A percentile compares a stretch with the other conserved stretches of the same genome.
Conservation (phyloP, 129 eudicot species). For the Arctium lappa region DNA sequence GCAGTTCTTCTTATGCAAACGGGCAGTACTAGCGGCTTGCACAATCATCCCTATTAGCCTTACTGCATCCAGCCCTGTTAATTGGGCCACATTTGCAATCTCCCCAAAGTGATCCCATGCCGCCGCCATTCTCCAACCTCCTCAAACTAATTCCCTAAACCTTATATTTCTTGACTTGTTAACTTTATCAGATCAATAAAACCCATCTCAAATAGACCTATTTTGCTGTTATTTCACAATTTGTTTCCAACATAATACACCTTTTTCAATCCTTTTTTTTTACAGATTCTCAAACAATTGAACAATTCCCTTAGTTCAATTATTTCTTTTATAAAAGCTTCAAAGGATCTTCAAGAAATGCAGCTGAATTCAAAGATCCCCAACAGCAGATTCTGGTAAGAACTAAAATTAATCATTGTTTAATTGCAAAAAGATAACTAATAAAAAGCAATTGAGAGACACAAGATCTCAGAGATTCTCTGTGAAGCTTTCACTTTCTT, state of each 20-base stretch:
- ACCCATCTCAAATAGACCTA: conserved; percentile 5
- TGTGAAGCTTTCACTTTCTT: conserved; percentile 29
- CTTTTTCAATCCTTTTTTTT: background rate
- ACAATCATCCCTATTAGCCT: conserved; percentile 80
- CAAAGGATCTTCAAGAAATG: conserved; percentile 15
- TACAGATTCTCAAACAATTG: conserved; percentile 1
- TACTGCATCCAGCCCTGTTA: conserved; percentile 78
- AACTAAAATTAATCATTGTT: conserved; percentile 3
- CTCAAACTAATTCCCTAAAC: conserved; percentile 5
- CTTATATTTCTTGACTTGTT: background rate
- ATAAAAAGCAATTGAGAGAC: background rate
- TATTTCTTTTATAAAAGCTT: background rate
- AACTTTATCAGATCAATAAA: conserved; percentile 1
- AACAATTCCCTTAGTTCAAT: background rate
- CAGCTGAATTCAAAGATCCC: conserved; percentile 18
- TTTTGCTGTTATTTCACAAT: background rate
- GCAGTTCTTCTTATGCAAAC: conserved; percentile 94
- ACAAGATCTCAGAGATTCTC: conserved; percentile 29
- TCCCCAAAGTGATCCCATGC: conserved; percentile 86
- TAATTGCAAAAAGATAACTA: background rate
- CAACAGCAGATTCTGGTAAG: conserved; percentile 30
- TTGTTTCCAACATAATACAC: background rate
- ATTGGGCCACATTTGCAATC: conserved; percentile 75
- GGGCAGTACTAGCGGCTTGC: conserved; percentile 79
- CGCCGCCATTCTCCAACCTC: conserved; percentile 39